Evolutionary conservation across 2,329 filamentous ascomycete genomes (phyloP), one percentile per base, ranked within the genome.

Genomic region (Paecilomyces variotii): DNA sequence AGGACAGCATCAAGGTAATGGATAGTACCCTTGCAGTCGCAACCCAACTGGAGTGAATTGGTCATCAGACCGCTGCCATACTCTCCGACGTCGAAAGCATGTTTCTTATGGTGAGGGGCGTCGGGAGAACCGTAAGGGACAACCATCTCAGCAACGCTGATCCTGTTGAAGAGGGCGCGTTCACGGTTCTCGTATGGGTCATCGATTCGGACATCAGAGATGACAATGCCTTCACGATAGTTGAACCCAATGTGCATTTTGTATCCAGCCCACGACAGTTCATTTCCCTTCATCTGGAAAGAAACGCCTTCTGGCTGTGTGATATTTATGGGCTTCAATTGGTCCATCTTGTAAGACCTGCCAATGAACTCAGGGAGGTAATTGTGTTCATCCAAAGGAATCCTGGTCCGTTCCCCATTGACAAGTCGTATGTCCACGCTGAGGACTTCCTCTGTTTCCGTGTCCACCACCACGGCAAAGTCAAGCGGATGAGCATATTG

Each of bases 221-320:
- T 79, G 1, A 96, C 89, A 65, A 96, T 88, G 24, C 92, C 92
- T 75, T 97, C 92, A 26, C 90, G 84, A 78, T 96, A 94, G 80
- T 96, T 96, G 83, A 96, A 97, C 25, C 92, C 92, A 60, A 97
- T 84, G 72, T 96, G 92, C 64, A 96, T 84, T 67, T 85, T 93
- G 89, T 91, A 97, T 70, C 94, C 96, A 73, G 96, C 91, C 92
- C 92, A 96, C 64, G 86, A 84, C 55, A 96, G 82, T 53, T 84
- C 84, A 10, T 90, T 79, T 1, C 90, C 90, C 2, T 87, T 82
- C 64, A 96, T 78, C 24, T 81, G 85, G 79, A 96, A 97, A 0
- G 90, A 94, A 0, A 96, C 91, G 14, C 92, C 92, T 66, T 95
- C 89, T 0, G 90, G 90, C 69, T 95, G 90, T 0, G 88, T 91